Percentiles rank a stretch among this genome's conserved stretches.
Conservation (phyloP, 306 rosid species). For the Medicago arabica region DNA sequence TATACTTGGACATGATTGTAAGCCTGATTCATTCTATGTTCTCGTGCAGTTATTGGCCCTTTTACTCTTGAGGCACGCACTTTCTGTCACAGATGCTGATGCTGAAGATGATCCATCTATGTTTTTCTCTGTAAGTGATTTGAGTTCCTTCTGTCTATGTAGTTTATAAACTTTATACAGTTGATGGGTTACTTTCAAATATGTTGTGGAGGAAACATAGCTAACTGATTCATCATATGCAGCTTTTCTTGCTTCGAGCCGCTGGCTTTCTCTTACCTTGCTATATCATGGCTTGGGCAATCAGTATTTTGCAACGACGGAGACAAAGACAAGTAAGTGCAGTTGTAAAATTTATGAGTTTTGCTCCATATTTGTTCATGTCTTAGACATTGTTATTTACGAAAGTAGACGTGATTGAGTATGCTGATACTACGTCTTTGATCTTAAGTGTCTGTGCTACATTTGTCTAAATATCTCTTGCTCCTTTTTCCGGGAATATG, state of each 20-base stretch:
- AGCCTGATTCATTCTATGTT: constrained; percentile 19
- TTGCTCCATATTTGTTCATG: background rate
- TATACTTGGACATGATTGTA: constrained; percentile 16
- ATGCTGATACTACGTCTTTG: background rate
- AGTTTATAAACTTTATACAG: background rate
- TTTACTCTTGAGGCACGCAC: constrained; percentile 81
- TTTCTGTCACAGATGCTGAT: constrained; percentile 71
- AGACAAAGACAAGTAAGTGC: constrained; percentile 86
- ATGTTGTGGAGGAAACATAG: constrained; percentile 25
- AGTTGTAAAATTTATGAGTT: background rate
- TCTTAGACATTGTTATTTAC: background rate
- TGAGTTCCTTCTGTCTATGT: background rate
- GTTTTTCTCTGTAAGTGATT: constrained; percentile 75
- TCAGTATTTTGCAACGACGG: constrained; percentile 89
- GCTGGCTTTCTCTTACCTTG: constrained; percentile 98
- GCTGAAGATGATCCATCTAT: constrained; percentile 71
- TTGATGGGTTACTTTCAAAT: background rate
- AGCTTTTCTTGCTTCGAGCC: constrained; percentile 97
- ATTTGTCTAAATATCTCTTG: no score
- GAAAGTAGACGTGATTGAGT: background rate
- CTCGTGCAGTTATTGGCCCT: constrained; percentile 85
- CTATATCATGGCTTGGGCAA: constrained; percentile 99
- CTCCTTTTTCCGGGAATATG: no score
- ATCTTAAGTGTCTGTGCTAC: no score
- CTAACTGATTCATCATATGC: constrained; percentile 27